A percentile compares a stretch with the other conserved stretches of the same genome.
Evolutionary conservation across 441 rosid genomes (phyloP).

Genomic region (Mallotus repandus): DNA sequence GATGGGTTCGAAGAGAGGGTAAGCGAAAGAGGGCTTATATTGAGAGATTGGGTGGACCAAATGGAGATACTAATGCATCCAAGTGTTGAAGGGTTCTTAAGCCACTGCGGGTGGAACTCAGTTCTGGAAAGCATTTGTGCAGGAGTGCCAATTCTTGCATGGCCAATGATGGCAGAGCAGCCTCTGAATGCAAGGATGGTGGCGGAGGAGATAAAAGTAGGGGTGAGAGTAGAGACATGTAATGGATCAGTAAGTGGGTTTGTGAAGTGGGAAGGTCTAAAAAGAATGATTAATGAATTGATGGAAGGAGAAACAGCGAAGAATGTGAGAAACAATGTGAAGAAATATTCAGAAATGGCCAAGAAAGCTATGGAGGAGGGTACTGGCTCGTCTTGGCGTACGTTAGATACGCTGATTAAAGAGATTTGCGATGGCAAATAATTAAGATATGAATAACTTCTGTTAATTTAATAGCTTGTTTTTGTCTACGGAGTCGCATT

Average conservation of each 20-base stretch:
- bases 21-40: conserved; percentile 44
- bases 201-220: conserved; percentile 63
- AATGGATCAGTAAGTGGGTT: conserved; percentile 43
- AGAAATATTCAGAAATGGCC: conserved; percentile 43
- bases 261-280: conserved; percentile 44
- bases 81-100: conserved; percentile 55
- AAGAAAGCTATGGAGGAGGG: conserved; percentile 43
- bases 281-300: conserved; percentile 46
- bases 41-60: conserved; percentile 70
- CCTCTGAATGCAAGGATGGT: conserved; percentile 56
- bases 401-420: conserved; percentile 38
- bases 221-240: conserved; percentile 50
- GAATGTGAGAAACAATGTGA: conserved; percentile 37
- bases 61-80: conserved; percentile 52
- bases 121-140: conserved; percentile 62
- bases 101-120: conserved; percentile 88
- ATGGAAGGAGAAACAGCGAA: conserved; percentile 62
- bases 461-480: too few species aligned
- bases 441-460: too few species aligned
- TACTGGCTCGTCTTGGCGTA: conserved; percentile 63
- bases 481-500: too few species aligned
- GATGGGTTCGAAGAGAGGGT: conserved; percentile 44
- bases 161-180: conserved; percentile 83
- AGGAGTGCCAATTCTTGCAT: conserved; percentile 64
- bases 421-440: conserved; percentile 23